Percentiles rank a stretch among this genome's conserved stretches.
phyloP scores from a whole-genome alignment of 1,139 yeast genomes.

The Kazachstania sp. region DNA sequence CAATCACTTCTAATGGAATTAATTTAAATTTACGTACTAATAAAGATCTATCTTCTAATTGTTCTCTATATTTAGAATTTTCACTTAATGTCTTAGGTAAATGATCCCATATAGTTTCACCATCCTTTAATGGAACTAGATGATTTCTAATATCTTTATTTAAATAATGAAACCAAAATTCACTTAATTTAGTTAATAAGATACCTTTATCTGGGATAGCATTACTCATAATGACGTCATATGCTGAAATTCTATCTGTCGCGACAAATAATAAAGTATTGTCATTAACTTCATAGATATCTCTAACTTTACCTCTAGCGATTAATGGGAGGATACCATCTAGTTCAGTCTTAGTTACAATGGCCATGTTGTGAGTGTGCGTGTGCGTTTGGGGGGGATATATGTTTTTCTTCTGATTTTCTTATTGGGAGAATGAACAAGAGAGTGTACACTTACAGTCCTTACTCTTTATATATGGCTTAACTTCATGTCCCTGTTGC shows the following conservation, averaged over 20 bases:
- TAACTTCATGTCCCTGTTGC: too few relatives aligned
- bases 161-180: constrained; percentile 83
- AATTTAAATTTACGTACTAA: constrained; percentile 75
- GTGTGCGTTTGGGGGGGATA: too few relatives aligned
- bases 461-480: too few relatives aligned
- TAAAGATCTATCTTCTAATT: constrained; percentile 68
- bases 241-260: constrained; percentile 94
- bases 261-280: constrained; percentile 81
- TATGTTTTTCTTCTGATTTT: too few relatives aligned
- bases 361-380: constrained; percentile 4
- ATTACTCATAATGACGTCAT: constrained; percentile 90
- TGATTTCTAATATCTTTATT: constrained; percentile 57
- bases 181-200: constrained; percentile 73
- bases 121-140: constrained; percentile 35
- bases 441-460: too few relatives aligned
- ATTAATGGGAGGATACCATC: constrained; percentile 71
- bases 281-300: constrained; percentile 75
- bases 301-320: constrained; percentile 93
- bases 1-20: constrained; percentile 92
- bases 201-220: constrained; percentile 88
- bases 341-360: constrained; percentile 44
- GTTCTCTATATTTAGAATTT: constrained; percentile 48
- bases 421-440: too few relatives aligned
- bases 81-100: constrained; percentile 55
- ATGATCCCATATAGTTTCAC: constrained; percentile 46